Conservation (phyloP, 2,329 filamentous ascomycete genomes). For the Apiospora saccharicola region DNA sequence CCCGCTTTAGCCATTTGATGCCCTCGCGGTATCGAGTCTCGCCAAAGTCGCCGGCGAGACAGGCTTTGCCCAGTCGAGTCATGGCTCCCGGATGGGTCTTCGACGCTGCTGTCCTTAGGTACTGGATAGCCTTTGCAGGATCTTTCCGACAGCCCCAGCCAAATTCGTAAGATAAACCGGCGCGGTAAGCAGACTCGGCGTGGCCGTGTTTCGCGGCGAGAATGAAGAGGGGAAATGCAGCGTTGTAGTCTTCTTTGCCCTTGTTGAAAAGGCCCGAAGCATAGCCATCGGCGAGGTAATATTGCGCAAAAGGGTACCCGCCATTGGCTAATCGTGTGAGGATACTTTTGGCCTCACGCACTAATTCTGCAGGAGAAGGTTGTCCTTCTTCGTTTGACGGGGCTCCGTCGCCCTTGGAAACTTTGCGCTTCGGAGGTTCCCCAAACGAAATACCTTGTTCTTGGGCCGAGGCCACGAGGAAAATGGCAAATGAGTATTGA, state of each 20-base stretch:
- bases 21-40: constrained; percentile 88
- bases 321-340: constrained; percentile 85
- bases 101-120: constrained; percentile 86
- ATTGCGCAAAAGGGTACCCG: constrained; percentile 96
- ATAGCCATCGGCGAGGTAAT: constrained; percentile 94
- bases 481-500: constrained; percentile 96
- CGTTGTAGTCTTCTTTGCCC: constrained; percentile 88
- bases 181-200: constrained; percentile 92
- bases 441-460: constrained; percentile 70
- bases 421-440: constrained; percentile 54
- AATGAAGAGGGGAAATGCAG: constrained; percentile 91
- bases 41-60: constrained; percentile 87
- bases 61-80: constrained; percentile 89
- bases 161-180: constrained; percentile 95
- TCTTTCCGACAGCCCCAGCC: constrained; percentile 95
- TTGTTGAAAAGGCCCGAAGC: constrained; percentile 96
- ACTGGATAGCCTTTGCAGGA: constrained; percentile 90
- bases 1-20: constrained; percentile 95
- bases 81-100: constrained; percentile 97
- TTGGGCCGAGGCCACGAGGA: constrained; percentile 88
- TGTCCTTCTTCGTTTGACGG: constrained; percentile 51
- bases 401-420: constrained; percentile 57
- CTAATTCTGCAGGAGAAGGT: constrained; percentile 66
- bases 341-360: constrained; percentile 89
- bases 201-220: constrained; percentile 96